Conservation (phyloP, 1,284 basidiomycete species). For the Fistulinella staudtii region DNA sequence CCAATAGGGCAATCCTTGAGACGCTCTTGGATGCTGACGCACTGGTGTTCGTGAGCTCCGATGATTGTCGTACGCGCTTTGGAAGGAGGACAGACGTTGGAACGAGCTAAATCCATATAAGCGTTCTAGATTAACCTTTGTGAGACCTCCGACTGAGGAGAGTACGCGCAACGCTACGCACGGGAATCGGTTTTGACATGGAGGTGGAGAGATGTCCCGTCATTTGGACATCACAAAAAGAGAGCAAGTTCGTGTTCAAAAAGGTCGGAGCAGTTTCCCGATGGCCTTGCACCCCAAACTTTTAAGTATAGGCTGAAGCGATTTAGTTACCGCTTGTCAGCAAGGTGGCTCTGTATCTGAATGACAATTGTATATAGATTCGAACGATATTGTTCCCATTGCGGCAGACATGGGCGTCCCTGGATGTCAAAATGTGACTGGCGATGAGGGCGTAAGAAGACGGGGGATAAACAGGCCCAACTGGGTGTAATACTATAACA, state of each 20-base stretch:
- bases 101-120: constrained; percentile 9
- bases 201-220: neutral
- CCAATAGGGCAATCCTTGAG: constrained; percentile 11
- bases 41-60: constrained; percentile 13
- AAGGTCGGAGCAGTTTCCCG: neutral
- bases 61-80: constrained; percentile 6
- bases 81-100: constrained; percentile 15
- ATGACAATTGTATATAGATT: neutral
- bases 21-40: constrained; percentile 8
- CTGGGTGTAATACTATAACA: too few species aligned
- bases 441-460: too few species aligned
- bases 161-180: neutral
- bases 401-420: constrained; percentile 14
- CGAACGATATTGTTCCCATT: neutral
- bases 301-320: constrained; percentile 2
- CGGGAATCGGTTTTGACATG: constrained; percentile 8
- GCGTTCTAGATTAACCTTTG: constrained; percentile 10
- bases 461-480: too few species aligned
- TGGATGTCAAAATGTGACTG: too few species aligned
- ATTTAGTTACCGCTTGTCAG: neutral
- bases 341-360: neutral
- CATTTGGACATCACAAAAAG: constrained; percentile 1
- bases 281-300: neutral
- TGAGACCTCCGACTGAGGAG: neutral
- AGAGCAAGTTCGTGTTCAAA: neutral